Evolutionary conservation across 176 grass and related monocot genomes (phyloP), one percentile per base, ranked within the genome.

Genomic region (Oryza glumipatula): DNA sequence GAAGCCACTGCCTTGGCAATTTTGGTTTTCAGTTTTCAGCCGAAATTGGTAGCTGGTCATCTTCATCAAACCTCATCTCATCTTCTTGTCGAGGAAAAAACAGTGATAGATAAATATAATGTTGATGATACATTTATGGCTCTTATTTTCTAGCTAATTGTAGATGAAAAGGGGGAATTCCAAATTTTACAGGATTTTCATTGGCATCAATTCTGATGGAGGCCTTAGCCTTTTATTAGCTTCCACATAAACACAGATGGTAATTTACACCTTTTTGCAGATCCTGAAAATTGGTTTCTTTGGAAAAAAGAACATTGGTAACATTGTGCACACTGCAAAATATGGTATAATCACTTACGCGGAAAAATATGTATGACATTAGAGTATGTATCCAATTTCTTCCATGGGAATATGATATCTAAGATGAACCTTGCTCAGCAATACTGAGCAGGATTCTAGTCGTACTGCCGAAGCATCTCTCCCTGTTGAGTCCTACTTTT

Each of bases 1-100:
- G 19, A 58, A 58, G 19, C 63, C 61, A 58, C 9, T 81, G 70
- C 35, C 61, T 67, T 81, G 78, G n/a, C 32, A 60, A 56, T 76
- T 39, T 13, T 4, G 41, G 67, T 77, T 77, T 77, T 77, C 73
- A 23, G 66, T 45, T 60, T 60, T 41, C 65, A 60, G 19, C 65
- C 21, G 3, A 79, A 9, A 74, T 67, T 11, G 15, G 32, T 44
- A n/a, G 43, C 32, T 80, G 68, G 22, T 58, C 26, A 14, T 38
- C 33, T 63, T 63, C 30, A 8, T 67, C 84, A 3, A 3, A 11
- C 36, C 67, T 21, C 56, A 36, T 54, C 72, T 52, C 30, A 19
- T 80, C 9, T 19, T 9, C n/a, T 12, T 51, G 41, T 79, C 39
- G 8, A n/a, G 54, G 6, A 48, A 15, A 15, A 39, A 61, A 24